Evolutionary conservation across 2,329 filamentous ascomycete species (phyloP).

Genomic region (Epichloe gansuensis): DNA sequence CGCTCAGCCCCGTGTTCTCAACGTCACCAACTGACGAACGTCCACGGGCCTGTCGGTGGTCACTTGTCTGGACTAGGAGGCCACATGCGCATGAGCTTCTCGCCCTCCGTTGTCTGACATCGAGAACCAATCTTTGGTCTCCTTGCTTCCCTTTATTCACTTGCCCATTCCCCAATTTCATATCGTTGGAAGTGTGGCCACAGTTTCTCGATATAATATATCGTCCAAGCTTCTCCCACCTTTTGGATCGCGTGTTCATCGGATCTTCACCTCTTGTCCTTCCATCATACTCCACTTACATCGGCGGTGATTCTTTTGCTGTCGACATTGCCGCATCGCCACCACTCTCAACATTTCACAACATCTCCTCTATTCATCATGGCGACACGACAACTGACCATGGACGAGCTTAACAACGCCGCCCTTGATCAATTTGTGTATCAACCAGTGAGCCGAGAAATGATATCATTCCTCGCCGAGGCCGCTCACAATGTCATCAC

Average conservation of each 20-base stretch:
- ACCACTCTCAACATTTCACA: not conserved
- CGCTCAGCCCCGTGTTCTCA: constrained; percentile 32
- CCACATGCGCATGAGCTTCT: constrained; percentile 19
- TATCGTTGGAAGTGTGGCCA: constrained; percentile 9
- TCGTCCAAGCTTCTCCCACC: not conserved
- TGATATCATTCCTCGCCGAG: constrained; percentile 65
- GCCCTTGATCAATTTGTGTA: constrained; percentile 75
- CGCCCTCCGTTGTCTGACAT: constrained; percentile 11
- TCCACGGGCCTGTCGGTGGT: constrained; percentile 17
- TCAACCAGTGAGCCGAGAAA: constrained; percentile 59
- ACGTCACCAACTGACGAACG: constrained; percentile 30
- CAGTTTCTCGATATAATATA: constrained; percentile 7
- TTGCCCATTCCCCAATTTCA: constrained; percentile 12
- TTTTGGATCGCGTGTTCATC: not conserved
- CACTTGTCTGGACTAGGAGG: constrained; percentile 14
- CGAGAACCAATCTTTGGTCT: constrained; percentile 7
- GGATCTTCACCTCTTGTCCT: not conserved
- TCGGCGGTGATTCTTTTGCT: not conserved
- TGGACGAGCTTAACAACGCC: constrained; percentile 53
- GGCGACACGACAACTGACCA: constrained; percentile 35
- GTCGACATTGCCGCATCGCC: constrained; percentile 3
- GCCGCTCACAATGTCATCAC: constrained; percentile 69
- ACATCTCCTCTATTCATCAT: constrained; percentile 21
- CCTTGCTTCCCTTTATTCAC: constrained; percentile 11
- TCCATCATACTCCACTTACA: constrained; percentile 4